Percentiles rank a stretch among this genome's conserved stretches.
Conservation (phyloP, 2,329 filamentous ascomycete genomes). For the Fusarium sp. region DNA sequence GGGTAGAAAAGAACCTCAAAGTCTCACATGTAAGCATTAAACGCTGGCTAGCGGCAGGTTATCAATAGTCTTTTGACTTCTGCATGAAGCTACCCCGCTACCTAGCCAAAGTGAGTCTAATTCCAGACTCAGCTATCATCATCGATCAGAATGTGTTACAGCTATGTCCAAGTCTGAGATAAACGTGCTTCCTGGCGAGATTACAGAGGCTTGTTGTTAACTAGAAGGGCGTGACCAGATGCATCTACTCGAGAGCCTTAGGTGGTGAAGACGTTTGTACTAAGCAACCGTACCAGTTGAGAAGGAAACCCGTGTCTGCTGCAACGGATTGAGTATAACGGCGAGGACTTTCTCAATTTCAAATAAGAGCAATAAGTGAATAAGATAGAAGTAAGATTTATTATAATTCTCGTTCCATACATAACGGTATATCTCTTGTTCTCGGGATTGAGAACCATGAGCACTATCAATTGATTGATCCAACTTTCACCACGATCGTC, state of each 20-base stretch:
- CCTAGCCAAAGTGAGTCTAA: background rate
- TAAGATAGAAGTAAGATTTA: background rate
- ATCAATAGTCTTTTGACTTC: background rate
- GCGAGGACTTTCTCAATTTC: rapidly evolving
- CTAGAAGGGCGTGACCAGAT: no score
- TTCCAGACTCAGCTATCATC: background rate
- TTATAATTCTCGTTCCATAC: background rate
- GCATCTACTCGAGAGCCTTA: no score
- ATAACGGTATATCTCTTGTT: background rate
- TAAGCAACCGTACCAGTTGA: no score
- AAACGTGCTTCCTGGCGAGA: no score
- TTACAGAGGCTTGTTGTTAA: no score
- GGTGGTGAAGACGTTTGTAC: background rate
- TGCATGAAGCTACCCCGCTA: background rate
- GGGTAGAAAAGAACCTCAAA: background rate
- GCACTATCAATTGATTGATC: background rate
- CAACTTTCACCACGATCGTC: background rate
- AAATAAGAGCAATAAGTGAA: background rate
- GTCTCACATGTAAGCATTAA: background rate
- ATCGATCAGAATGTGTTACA: background rate
- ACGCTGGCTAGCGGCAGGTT: background rate
- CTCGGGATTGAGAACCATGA: background rate
- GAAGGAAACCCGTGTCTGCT: no score
- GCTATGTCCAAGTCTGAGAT: no score
- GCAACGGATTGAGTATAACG: no score